A percentile compares a stretch with the other conserved stretches of the same genome.
phyloP scores from a whole-genome alignment of 148 eudicot species.

The Diospyros lotus region DNA sequence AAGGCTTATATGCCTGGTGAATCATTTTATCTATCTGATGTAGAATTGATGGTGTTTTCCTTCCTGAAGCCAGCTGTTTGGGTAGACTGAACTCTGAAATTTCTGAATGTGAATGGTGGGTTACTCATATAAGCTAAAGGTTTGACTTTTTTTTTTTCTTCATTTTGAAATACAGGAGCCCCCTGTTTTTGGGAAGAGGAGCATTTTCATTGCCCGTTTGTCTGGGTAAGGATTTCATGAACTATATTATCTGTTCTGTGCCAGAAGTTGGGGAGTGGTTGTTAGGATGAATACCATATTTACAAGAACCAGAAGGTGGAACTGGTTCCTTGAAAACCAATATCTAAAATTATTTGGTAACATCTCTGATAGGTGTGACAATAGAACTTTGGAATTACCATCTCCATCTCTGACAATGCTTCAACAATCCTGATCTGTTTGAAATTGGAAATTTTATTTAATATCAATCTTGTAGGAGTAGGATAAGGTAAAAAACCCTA shows the following conservation, averaged over 20 bases:
- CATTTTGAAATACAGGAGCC: slow-evolving; percentile 40
- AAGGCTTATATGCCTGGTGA: background rate
- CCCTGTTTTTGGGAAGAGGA: slow-evolving; percentile 72
- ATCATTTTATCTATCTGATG: background rate
- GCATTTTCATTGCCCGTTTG: slow-evolving; percentile 52
- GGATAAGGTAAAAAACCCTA: background rate
- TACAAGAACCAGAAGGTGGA: background rate
- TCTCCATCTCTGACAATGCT: background rate
- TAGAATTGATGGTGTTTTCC: slow-evolving; percentile 2
- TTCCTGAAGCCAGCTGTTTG: slow-evolving; percentile 4
- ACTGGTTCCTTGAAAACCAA: background rate
- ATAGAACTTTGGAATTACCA: background rate
- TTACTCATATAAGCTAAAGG: slow-evolving; percentile 6
- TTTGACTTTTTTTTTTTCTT: slow-evolving; percentile 14
- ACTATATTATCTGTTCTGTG: background rate
- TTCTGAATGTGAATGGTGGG: slow-evolving; percentile 3
- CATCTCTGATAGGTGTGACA: background rate
- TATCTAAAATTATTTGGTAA: slow-evolving; percentile 4
- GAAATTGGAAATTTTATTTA: background rate
- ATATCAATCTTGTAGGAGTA: slow-evolving; percentile 1
- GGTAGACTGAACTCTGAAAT: background rate
- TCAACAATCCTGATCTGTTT: background rate
- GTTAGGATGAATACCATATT: background rate
- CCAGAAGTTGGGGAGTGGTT: background rate
- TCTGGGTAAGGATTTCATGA: slow-evolving; percentile 51